Percentiles rank a stretch among this genome's conserved stretches.
phyloP scores from a whole-genome alignment of 2,329 filamentous ascomycete genomes.

The Hymenoscyphus fructigenus region DNA sequence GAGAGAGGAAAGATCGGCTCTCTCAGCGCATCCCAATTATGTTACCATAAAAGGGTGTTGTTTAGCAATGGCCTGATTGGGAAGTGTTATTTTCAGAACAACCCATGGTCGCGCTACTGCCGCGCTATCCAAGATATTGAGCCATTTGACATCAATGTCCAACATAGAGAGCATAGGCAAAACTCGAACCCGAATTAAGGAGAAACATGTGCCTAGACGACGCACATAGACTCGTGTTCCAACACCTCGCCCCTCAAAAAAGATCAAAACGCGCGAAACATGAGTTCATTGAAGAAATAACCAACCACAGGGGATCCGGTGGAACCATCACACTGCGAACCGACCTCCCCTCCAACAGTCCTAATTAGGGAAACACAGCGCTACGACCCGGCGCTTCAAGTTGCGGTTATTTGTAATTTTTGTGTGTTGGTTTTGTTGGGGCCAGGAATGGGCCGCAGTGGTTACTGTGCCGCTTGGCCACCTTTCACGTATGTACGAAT shows the following conservation, averaged over 20 bases:
- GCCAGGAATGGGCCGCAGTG: neutral
- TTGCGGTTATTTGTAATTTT: neutral
- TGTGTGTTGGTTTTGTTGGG: neutral
- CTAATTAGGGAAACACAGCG: neutral
- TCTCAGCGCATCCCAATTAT: neutral
- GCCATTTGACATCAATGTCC: neutral
- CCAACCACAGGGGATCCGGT: neutral
- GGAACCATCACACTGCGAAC: neutral
- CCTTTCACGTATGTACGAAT: neutral
- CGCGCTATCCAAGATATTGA: neutral
- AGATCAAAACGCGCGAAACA: neutral
- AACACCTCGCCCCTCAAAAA: neutral
- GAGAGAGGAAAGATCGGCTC: neutral
- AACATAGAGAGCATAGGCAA: neutral
- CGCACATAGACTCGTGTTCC: neutral
- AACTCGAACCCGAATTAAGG: neutral
- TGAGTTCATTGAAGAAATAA: neutral
- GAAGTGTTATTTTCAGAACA: constrained; percentile 1
- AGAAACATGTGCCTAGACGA: neutral
- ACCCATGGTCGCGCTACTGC: neutral
- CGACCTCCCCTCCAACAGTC: neutral
- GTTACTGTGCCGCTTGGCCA: neutral
- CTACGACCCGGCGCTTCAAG: neutral
- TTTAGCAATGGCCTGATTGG: neutral
- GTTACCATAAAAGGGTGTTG: neutral